phyloP scores from a whole-genome alignment of 805 yeast species.

The Ogataea parapolymorpha region DNA sequence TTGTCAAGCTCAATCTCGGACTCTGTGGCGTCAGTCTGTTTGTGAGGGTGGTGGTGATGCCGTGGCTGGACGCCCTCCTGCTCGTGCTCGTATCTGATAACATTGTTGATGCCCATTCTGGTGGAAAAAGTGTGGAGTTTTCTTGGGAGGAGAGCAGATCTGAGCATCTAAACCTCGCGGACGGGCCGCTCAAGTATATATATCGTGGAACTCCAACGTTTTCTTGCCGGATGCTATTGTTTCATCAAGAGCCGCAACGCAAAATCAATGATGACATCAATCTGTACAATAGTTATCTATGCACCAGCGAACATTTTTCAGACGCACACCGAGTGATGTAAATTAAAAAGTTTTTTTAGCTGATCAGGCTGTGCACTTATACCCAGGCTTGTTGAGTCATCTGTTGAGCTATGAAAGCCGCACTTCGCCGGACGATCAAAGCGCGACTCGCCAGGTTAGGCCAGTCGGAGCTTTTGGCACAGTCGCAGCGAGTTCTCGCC shows the following conservation, averaged over 20 bases:
- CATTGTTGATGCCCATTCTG: slow-evolving; percentile 27
- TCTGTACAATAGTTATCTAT: neutral
- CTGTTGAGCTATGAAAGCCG: slow-evolving; percentile 9
- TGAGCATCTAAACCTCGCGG: slow-evolving; percentile 3
- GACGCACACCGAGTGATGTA: slow-evolving; percentile 13
- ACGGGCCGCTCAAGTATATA: neutral
- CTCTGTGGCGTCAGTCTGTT: neutral
- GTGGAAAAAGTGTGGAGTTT: slow-evolving; percentile 5
- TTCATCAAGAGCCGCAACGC: slow-evolving; percentile 6
- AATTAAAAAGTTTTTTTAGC: slow-evolving; percentile 9
- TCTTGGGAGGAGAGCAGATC: neutral
- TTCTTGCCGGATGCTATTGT: neutral
- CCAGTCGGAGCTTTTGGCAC: slow-evolving; percentile 5
- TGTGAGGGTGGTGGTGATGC: slow-evolving; percentile 12
- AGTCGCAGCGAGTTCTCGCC: slow-evolving; percentile 10
- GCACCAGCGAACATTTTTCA: slow-evolving; percentile 1
- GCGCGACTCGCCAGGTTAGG: slow-evolving; percentile 2
- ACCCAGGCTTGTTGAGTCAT: slow-evolving; percentile 4
- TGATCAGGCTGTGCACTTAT: slow-evolving; percentile 4
- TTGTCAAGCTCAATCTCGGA: neutral
- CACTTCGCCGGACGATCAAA: slow-evolving; percentile 5
- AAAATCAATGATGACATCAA: slow-evolving; percentile 7
- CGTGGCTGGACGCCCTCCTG: slow-evolving; percentile 9
- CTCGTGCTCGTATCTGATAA: slow-evolving; percentile 26
- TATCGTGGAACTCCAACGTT: neutral